Evolutionary conservation across 2,329 filamentous ascomycete species (phyloP).

Genomic region (Cercospora sojina): DNA sequence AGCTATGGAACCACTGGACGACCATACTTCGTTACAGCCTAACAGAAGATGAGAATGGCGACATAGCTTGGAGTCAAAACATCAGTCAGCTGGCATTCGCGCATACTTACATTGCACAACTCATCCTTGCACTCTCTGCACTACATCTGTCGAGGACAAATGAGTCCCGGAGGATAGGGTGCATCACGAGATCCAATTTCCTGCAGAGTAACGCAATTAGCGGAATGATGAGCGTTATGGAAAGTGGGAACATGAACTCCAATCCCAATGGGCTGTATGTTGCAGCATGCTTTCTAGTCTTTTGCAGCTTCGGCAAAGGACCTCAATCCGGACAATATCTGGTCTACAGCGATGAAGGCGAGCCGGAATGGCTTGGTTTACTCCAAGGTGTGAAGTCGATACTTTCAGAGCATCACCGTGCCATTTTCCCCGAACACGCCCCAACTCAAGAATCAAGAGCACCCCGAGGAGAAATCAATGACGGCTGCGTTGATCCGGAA

Average conservation of each 20-base stretch:
- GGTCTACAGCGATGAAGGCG: constrained; percentile 17
- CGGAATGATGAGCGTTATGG: constrained; percentile 21
- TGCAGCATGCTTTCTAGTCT: constrained; percentile 20
- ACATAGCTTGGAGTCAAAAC: constrained; percentile 8
- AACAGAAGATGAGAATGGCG: constrained; percentile 18
- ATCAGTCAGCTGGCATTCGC: constrained; percentile 19
- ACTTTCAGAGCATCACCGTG: neutral
- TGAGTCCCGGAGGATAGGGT: neutral
- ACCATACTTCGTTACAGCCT: constrained; percentile 17
- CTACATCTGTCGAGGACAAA: constrained; percentile 23
- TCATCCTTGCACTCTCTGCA: constrained; percentile 26
- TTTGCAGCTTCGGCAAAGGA: constrained; percentile 24
- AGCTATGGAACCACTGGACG: constrained; percentile 25
- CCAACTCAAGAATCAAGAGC: neutral
- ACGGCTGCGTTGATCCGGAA: constrained; percentile 7
- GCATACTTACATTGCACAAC: constrained; percentile 24
- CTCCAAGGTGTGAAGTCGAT: constrained; percentile 25
- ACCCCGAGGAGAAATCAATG: neutral
- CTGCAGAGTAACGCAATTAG: constrained; percentile 22
- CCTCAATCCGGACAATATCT: constrained; percentile 26
- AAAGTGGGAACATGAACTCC: neutral
- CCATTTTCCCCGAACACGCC: constrained; percentile 3
- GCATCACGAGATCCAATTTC: constrained; percentile 10
- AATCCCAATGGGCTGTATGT: constrained; percentile 18
- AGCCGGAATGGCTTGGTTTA: constrained; percentile 23